These are phyloP conservation scores for Podila epicladia DNA, from an alignment of 192 early-diverging fungal species.

Conservation along the genomic window DNA sequence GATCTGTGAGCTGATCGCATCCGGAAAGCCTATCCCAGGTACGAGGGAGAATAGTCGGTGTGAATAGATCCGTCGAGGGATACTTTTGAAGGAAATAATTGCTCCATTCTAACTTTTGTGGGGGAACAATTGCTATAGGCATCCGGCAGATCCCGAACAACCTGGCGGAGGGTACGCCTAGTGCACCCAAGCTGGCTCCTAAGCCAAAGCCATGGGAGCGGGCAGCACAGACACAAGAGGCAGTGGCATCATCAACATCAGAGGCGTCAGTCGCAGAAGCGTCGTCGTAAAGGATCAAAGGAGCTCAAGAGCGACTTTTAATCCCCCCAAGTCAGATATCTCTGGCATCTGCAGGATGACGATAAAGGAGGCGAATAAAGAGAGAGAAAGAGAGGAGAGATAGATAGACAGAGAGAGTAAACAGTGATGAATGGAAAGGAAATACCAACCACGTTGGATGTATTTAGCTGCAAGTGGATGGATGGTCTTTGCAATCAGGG, in stretches of 20 bases:
- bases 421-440: too few species aligned
- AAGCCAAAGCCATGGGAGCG: constrained; percentile 43
- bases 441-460: too few species aligned
- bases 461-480: too few species aligned
- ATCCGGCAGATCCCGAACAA: constrained; percentile 53
- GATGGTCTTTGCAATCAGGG: too few species aligned
- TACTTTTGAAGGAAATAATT: not conserved
- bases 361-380: too few species aligned
- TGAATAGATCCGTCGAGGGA: not conserved
- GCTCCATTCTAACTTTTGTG: not conserved
- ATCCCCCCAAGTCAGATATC: too few species aligned
- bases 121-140: constrained; percentile 8
- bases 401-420: too few species aligned
- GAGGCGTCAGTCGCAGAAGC: not conserved
- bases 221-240: not conserved
- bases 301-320: too few species aligned
- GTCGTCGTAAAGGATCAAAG: not conserved
- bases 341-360: too few species aligned
- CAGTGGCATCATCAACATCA: not conserved
- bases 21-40: constrained; percentile 53
- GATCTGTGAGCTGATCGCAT: constrained; percentile 53
- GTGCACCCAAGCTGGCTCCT: constrained; percentile 30
- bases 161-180: constrained; percentile 49
- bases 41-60: not conserved
- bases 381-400: too few species aligned